Base-by-base conservation (phyloP, 2,329 filamentous ascomycete species). In the Trichoderma aggressivum region DNA sequence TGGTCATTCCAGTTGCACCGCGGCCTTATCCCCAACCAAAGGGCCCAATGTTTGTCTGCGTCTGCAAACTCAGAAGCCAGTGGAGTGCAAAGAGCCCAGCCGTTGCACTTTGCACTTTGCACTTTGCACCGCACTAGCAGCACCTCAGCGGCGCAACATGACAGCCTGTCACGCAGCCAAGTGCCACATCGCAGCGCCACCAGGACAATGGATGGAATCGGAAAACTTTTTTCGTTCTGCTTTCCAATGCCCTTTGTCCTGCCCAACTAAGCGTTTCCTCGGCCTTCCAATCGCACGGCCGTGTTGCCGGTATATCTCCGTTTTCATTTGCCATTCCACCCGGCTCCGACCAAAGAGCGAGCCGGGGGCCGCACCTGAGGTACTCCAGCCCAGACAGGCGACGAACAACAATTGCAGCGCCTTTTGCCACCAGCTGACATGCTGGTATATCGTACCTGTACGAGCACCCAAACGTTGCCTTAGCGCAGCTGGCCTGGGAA, bases 111-210 rank as follows among this genome's bases (percentile, higher is more conserved):
- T n/a, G n/a, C n/a, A n/a, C n/a, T n/a, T n/a, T n/a, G n/a, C n/a
- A n/a, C n/a, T n/a, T n/a, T n/a, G n/a, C n/a, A n/a, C n/a, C n/a
- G n/a, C n/a, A n/a, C n/a, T 30, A 53, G 47, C 18, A 62, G 63
- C 39, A 47, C 65, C 65, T 34, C 55, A 68, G 65, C 55, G 39
- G 65, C 65, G 65, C 53, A 68, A 47, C 55, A 68, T 68, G 65
- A 68, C 65, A 68, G 36, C 65, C 65, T 68, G 65, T 47, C 65
- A 68, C 36, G 65, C 65, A 68, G 65, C 55, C 55, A 60, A 60
- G 53, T 59, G 39, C 65, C 65, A 59, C 65, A 67, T 47, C 47
- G 36, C 65, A 47, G 36, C 65, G 65, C 65, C 65, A 59, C 65
- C 32, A 26, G 24, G n/a, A 68, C 26, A 32, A 50, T 32, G 26